These are phyloP conservation scores for Ogataea degrootiae DNA, from an alignment of 805 yeast genomes.

Conservation along the genomic window DNA sequence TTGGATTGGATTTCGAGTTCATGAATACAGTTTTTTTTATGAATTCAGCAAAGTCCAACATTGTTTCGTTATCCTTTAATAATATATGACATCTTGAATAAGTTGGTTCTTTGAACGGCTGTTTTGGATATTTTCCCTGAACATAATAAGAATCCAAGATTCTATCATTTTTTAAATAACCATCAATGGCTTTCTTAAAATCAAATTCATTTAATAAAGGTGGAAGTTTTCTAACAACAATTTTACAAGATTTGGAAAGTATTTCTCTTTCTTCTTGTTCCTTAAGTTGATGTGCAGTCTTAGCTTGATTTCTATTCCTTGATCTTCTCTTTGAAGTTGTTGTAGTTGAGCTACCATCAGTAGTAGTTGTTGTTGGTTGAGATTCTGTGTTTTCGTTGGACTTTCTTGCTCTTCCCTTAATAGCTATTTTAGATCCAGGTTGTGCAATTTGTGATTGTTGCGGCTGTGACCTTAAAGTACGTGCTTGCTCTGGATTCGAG, in stretches of 20 bases:
- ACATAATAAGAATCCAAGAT: constrained; percentile 32
- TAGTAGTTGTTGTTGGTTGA: not conserved
- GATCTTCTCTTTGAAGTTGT: not conserved
- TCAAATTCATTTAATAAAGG: constrained; percentile 31
- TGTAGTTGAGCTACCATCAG: not conserved
- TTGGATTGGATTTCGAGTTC: constrained; percentile 3
- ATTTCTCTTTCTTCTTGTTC: constrained; percentile 4
- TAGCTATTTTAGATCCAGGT: too few relatives aligned
- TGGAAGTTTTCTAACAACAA: constrained; percentile 40
- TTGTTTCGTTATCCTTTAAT: constrained; percentile 27
- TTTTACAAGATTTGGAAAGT: constrained; percentile 19
- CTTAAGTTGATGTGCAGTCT: not conserved
- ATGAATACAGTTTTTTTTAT: constrained; percentile 26
- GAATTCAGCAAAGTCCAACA: constrained; percentile 26
- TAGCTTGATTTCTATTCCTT: constrained; percentile 1
- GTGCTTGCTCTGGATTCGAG: too few relatives aligned
- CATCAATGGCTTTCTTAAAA: constrained; percentile 24
- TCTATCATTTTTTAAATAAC: constrained; percentile 9
- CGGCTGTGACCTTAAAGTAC: too few relatives aligned
- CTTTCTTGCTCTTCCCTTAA: too few relatives aligned
- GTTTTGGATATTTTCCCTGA: constrained; percentile 34
- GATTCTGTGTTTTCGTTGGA: too few relatives aligned
- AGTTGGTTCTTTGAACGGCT: constrained; percentile 35
- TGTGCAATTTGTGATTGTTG: too few relatives aligned
- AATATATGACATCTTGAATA: constrained; percentile 39